Evolutionary conservation across 225 moss, liverwort and hornwort genomes (phyloP), one percentile per base, ranked within the genome.

Genomic region (Antitrichia curtipendula): DNA sequence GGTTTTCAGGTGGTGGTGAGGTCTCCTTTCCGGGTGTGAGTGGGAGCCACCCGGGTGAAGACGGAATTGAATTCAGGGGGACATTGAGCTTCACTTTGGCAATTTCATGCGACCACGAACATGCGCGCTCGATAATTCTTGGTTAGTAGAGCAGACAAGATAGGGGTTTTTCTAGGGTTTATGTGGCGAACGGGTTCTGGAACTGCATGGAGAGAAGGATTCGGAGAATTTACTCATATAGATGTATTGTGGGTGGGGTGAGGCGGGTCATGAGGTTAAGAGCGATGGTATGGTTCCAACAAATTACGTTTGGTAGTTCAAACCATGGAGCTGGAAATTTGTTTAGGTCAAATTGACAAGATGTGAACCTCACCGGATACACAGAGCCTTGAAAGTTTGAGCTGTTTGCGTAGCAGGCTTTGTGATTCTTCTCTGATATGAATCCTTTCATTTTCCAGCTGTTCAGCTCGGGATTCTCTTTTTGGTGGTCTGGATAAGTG

Each of bases 121-220:
- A 52, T 28, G 49, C 34, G 59, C 53, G 36, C 27, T 89, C 13
- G 63, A 23, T 13, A 19, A 54, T 61, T 32, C 45, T 49, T 80
- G 74, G 72, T 72, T 87, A 28, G 76, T 36, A 28, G 59, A 82
- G 52, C 53, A 80, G 31, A 54, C 63, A 83, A 63, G 53, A 23
- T 31, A 29, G 43, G n/a, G 90, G 81, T 43, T 88, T 88, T 69
- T 31, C 36, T 53, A 90, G 88, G 90, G 85, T 81, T 90, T 90
- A 52, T 54, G 85, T 43, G 85, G 53, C 18, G 50, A 57, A 60
- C 14, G 66, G 60, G 36, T 43, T 72, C 32, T 69, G 41, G 70
- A 86, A 62, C 60, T 82, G 64, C 40, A 34, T 40, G 71, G 54
- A 78, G 3, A 77, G 38, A 32, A 58, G n/a, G 47, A 56, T 13